These are phyloP conservation scores for Nicotiana otophora DNA, from an alignment of 257 asterid genomes.

Conservation along the genomic window DNA sequence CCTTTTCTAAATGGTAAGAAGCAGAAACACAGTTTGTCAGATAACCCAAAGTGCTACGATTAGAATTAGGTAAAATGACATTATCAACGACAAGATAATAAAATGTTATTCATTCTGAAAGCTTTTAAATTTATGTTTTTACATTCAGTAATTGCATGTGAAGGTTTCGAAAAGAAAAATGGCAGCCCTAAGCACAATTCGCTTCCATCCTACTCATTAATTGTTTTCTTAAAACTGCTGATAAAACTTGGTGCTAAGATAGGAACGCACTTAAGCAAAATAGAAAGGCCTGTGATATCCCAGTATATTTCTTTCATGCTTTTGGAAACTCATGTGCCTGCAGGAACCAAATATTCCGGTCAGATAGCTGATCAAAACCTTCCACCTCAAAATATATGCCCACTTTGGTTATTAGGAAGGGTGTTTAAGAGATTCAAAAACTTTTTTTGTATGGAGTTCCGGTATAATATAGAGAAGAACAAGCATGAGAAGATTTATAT, in stretches of 20 bases:
- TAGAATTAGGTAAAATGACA: neutral
- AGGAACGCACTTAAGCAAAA: conserved; percentile 37
- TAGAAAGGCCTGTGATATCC: conserved; percentile 62
- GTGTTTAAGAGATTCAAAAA: conserved; percentile 2
- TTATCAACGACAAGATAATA: neutral
- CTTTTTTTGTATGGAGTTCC: neutral
- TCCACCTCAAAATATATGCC: conserved; percentile 23
- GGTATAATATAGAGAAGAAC: neutral
- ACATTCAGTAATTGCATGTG: neutral
- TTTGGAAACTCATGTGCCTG: conserved; percentile 98
- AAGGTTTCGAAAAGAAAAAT: neutral
- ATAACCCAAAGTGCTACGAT: neutral
- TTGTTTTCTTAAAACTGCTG: conserved; percentile 24
- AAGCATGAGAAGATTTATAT: conserved; percentile 1
- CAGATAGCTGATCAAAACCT: conserved; percentile 54
- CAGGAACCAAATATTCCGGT: conserved; percentile 86
- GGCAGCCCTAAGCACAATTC: neutral
- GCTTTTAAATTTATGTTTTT: neutral
- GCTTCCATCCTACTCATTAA: conserved; percentile 12
- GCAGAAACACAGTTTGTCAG: neutral
- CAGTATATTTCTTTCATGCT: conserved; percentile 69
- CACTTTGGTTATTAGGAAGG: conserved; percentile 16
- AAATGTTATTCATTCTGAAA: neutral
- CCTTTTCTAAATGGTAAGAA: neutral
- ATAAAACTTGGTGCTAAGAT: conserved; percentile 9